phyloP scores from a whole-genome alignment of 306 rosid species.

The Castanea mollissima region DNA sequence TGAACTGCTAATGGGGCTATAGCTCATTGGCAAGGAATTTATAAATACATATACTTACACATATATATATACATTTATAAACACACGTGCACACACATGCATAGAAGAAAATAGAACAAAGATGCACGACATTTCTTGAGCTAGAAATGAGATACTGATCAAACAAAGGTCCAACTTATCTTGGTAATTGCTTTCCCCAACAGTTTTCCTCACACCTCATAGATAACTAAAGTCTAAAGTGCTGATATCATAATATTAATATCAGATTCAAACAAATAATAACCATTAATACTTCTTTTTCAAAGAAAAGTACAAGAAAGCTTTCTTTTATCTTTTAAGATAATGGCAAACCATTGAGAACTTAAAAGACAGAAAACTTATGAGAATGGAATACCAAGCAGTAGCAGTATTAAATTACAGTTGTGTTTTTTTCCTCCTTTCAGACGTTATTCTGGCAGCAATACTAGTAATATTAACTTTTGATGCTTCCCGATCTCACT shows the following conservation, averaged over 20 bases:
- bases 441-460: not conserved
- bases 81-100: too few relatives aligned
- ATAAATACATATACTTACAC: not conserved
- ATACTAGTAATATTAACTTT: not conserved
- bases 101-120: not conserved
- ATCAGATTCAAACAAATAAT: not conserved
- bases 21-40: not conserved
- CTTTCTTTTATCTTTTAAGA: not conserved
- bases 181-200: not conserved
- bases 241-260: not conserved
- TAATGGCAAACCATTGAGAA: not conserved
- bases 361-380: not conserved
- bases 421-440: not conserved
- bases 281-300: not conserved
- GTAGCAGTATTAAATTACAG: not conserved
- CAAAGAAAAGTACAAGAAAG: not conserved
- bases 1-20: too few relatives aligned
- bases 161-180: not conserved
- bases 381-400: not conserved
- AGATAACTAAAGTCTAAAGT: not conserved
- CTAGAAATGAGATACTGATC: not conserved
- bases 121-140: not conserved
- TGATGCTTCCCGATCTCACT: not conserved
- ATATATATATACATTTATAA: not conserved
- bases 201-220: not conserved